Conservation (phyloP, 139 green algal species). For the Chlorella sp. region DNA sequence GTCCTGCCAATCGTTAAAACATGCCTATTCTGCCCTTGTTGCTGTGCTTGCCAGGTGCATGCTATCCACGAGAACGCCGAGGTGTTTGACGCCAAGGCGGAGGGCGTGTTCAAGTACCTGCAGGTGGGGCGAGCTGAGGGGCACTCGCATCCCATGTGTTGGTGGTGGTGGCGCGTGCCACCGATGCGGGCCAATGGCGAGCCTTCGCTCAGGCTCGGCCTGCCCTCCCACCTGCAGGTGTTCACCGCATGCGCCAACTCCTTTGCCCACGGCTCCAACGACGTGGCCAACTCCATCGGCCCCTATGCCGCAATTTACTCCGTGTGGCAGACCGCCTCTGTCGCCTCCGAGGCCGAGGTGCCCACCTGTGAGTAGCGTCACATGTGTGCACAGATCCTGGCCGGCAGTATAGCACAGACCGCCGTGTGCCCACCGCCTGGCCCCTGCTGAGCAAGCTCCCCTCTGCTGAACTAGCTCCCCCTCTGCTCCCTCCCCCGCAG, state of each 20-base stretch:
- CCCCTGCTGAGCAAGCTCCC: no score
- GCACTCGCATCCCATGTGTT: no score
- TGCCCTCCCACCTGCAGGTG: conserved; percentile 53
- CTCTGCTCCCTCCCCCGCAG: no score
- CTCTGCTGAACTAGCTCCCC: no score
- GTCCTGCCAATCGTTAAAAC: no score
- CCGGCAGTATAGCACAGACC: no score
- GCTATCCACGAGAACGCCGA: conserved; percentile 73
- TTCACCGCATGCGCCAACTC: conserved; percentile 85
- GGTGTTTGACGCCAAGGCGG: conserved; percentile 64
- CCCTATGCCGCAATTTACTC: conserved; percentile 79
- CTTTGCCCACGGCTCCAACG: conserved; percentile 90
- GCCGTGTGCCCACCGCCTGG: no score
- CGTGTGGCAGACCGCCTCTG: conserved; percentile 45
- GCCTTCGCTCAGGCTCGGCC: no score
- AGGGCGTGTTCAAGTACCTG: conserved; percentile 71
- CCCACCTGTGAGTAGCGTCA: conserved; percentile 56
- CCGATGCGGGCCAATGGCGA: no score
- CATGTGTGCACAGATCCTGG: no score
- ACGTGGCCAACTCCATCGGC: conserved; percentile 85
- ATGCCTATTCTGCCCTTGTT: no score
- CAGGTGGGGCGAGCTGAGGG: conserved; percentile 57
- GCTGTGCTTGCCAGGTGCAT: conserved; percentile 1
- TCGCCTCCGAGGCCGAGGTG: conserved; percentile 44
- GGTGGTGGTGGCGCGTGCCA: no score